Percentiles rank a stretch among this genome's conserved stretches.
These are phyloP conservation scores for Microbotryum violaceum DNA, from an alignment of 1,284 basidiomycete species.

Conservation along the genomic window DNA sequence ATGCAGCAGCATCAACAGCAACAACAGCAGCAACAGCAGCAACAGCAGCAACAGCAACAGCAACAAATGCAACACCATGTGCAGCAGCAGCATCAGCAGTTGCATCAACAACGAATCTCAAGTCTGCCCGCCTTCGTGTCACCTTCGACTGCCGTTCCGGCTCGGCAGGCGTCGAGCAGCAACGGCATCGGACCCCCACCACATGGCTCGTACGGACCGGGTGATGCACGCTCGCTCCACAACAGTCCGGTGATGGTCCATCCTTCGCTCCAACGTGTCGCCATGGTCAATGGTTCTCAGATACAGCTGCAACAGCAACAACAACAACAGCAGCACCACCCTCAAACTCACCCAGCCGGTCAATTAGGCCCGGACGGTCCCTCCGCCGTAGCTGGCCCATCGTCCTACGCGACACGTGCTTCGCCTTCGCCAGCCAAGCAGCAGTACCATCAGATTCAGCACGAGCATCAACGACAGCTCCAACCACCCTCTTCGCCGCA, in stretches of 20 bases:
- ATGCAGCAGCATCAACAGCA: background rate
- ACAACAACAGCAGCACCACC: background rate
- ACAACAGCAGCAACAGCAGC: background rate
- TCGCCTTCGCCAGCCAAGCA: too few relatives aligned
- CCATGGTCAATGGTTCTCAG: background rate
- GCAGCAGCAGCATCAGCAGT: slow-evolving; percentile 6
- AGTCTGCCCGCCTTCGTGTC: background rate
- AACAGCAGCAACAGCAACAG: background rate
- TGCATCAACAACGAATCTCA: background rate
- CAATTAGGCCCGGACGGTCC: too few relatives aligned
- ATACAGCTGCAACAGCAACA: background rate
- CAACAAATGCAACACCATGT: background rate
- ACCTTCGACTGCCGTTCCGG: background rate
- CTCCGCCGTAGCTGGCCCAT: too few relatives aligned
- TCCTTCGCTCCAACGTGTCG: background rate
- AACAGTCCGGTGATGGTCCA: background rate
- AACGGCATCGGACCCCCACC: background rate
- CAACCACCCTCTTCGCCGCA: slow-evolving; percentile 3
- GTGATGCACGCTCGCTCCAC: background rate
- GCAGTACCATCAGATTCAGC: background rate
- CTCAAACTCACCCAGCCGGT: background rate
- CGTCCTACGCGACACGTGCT: background rate
- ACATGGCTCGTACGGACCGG: background rate
- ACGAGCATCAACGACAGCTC: slow-evolving; percentile 5
- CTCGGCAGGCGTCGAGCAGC: background rate